Percentiles rank a stretch among this genome's conserved stretches.
phyloP scores from a whole-genome alignment of 2,329 filamentous ascomycete genomes.

The Fusarium tjaetaba region DNA sequence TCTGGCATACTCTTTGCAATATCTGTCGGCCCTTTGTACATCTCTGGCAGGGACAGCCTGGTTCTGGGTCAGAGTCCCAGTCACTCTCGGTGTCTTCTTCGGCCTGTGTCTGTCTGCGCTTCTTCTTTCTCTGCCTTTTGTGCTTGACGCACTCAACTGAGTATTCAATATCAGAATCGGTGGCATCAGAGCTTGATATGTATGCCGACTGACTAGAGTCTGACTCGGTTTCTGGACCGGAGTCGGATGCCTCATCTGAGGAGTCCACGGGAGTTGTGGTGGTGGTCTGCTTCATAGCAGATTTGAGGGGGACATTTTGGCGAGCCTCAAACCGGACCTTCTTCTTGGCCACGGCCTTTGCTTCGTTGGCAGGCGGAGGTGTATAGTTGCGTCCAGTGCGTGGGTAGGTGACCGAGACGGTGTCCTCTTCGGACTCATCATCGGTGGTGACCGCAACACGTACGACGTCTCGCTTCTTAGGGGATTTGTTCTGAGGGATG shows the following conservation, averaged over 20 bases:
- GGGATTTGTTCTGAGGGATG: slow-evolving; percentile 40
- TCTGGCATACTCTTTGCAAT: slow-evolving; percentile 38
- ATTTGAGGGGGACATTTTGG: slow-evolving; percentile 43
- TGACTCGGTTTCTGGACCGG: slow-evolving; percentile 29
- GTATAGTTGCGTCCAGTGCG: slow-evolving; percentile 44
- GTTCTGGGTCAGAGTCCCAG: slow-evolving; percentile 49
- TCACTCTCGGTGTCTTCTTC: slow-evolving; percentile 39
- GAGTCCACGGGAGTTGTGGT: slow-evolving; percentile 24
- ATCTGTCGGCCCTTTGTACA: slow-evolving; percentile 39
- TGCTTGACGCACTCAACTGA: slow-evolving; percentile 19
- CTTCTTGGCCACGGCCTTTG: slow-evolving; percentile 49
- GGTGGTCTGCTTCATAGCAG: slow-evolving; percentile 37
- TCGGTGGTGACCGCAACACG: slow-evolving; percentile 59
- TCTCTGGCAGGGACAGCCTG: slow-evolving; percentile 42
- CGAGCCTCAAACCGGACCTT: slow-evolving; percentile 56
- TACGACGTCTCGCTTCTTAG: slow-evolving; percentile 47
- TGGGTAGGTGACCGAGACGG: slow-evolving; percentile 60
- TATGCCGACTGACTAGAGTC: slow-evolving; percentile 39
- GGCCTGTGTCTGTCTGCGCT: slow-evolving; percentile 5
- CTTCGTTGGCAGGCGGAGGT: not conserved
- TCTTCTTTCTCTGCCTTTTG: slow-evolving; percentile 32
- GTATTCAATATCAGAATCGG: slow-evolving; percentile 32
- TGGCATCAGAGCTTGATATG: slow-evolving; percentile 20
- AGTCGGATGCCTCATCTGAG: slow-evolving; percentile 38
- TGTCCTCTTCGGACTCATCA: slow-evolving; percentile 62